These are phyloP conservation scores for Chrysosporium queenslandicum DNA, from an alignment of 2,329 filamentous ascomycete genomes.

Conservation along the genomic window DNA sequence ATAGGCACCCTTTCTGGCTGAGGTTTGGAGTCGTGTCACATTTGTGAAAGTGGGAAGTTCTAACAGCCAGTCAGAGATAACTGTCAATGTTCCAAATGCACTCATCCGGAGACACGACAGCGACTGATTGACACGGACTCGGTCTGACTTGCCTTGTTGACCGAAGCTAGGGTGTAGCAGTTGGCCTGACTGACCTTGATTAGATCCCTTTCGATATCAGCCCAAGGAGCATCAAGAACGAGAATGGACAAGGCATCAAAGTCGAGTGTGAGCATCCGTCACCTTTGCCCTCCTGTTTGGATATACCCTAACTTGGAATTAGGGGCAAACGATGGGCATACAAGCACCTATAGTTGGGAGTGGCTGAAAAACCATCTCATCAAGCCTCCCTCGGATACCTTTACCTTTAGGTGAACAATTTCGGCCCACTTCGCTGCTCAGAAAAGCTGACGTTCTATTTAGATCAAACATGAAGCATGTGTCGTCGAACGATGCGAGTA, in stretches of 20 bases:
- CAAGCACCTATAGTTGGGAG: conserved; percentile 55
- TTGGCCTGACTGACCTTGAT: not conserved
- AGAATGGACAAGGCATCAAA: conserved; percentile 32
- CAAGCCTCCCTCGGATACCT: not conserved
- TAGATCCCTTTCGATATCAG: conserved; percentile 8
- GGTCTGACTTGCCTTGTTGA: conserved; percentile 5
- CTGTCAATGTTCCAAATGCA: conserved; percentile 57
- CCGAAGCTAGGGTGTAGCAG: not conserved
- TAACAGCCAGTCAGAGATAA: conserved; percentile 48
- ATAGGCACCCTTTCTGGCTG: conserved; percentile 16
- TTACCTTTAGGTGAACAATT: conserved; percentile 5
- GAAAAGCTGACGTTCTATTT: not conserved
- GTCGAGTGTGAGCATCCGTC: conserved; percentile 40
- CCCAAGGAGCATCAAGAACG: conserved; percentile 16
- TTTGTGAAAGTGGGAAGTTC: not conserved
- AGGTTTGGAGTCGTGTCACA: conserved; percentile 7
- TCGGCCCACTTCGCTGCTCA: not conserved
- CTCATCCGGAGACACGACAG: conserved; percentile 62
- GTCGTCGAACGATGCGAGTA: conserved; percentile 25
- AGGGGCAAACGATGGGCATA: conserved; percentile 58
- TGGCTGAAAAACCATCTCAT: conserved; percentile 48
- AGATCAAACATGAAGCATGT: conserved; percentile 14
- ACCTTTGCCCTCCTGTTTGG: not conserved
- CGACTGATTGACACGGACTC: conserved; percentile 58
- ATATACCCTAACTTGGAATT: not conserved